Percentiles rank a stretch among this genome's conserved stretches.
These are phyloP conservation scores for Hypoxylon sp. DNA, from an alignment of 2,329 filamentous ascomycete species.

Conservation along the genomic window DNA sequence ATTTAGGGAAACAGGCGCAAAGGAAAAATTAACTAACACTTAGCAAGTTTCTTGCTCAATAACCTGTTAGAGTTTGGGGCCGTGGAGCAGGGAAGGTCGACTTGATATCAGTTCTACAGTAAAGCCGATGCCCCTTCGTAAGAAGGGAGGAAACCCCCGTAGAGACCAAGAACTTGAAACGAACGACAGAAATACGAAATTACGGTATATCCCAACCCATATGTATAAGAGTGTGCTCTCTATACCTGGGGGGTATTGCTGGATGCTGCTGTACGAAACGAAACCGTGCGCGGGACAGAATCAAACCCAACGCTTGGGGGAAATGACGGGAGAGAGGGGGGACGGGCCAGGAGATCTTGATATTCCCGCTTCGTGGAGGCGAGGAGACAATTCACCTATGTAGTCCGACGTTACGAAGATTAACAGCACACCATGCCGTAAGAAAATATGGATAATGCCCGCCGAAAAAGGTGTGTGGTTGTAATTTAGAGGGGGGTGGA, in stretches of 20 bases:
- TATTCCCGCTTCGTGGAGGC: slow-evolving; percentile 41
- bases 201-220: slow-evolving; percentile 37
- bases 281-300: slow-evolving; percentile 36
- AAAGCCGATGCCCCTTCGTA: slow-evolving; percentile 28
- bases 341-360: slow-evolving; percentile 44
- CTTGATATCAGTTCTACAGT: slow-evolving; percentile 38
- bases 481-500: slow-evolving; percentile 42
- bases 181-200: slow-evolving; percentile 41
- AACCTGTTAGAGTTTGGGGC: slow-evolving; percentile 19
- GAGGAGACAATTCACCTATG: slow-evolving; percentile 25
- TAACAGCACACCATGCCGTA: slow-evolving; percentile 43
- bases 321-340: slow-evolving; percentile 32
- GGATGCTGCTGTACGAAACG: slow-evolving; percentile 33
- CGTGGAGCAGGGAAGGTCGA: slow-evolving; percentile 31
- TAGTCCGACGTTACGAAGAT: slow-evolving; percentile 35
- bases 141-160: slow-evolving; percentile 27
- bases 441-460: slow-evolving; percentile 33
- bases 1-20: slow-evolving; percentile 11
- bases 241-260: slow-evolving; percentile 25
- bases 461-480: slow-evolving; percentile 42
- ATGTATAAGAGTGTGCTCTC: slow-evolving; percentile 37
- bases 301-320: slow-evolving; percentile 26
- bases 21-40: slow-evolving; percentile 39
- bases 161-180: slow-evolving; percentile 39
- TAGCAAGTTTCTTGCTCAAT: slow-evolving; percentile 27